phyloP scores from a whole-genome alignment of 2,329 filamentous ascomycete species.

The Elsinoe perseae region DNA sequence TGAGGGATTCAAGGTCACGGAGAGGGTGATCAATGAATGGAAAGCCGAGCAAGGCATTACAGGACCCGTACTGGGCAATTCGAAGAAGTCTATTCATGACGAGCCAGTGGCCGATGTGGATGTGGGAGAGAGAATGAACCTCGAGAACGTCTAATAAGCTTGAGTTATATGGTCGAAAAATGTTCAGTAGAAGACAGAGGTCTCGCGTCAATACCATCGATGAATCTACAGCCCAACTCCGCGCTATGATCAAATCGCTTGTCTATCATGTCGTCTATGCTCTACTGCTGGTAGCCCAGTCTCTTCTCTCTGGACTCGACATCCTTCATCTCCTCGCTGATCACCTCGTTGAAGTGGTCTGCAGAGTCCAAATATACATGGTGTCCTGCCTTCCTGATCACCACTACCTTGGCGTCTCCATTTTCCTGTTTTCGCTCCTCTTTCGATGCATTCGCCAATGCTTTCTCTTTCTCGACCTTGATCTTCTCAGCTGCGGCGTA shows the following conservation, averaged over 20 bases:
- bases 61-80: slow-evolving; percentile 12
- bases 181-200: not conserved
- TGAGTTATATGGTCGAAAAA: not conserved
- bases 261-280: not conserved
- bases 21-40: slow-evolving; percentile 47
- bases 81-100: not conserved
- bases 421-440: not conserved
- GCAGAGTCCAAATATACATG: slow-evolving; percentile 64
- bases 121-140: slow-evolving; percentile 14
- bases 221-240: slow-evolving; percentile 8
- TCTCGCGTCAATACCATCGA: not conserved
- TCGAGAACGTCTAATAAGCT: not conserved
- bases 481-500: slow-evolving; percentile 33
- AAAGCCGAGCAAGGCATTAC: slow-evolving; percentile 30
- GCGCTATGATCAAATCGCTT: slow-evolving; percentile 3
- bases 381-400: slow-evolving; percentile 54
- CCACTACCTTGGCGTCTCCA: slow-evolving; percentile 6
- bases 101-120: not conserved
- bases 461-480: slow-evolving; percentile 1
- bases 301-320: slow-evolving; percentile 39
- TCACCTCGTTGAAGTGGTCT: slow-evolving; percentile 61
- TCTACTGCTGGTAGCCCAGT: slow-evolving; percentile 18
- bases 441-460: not conserved
- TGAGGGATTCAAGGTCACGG: slow-evolving; percentile 47
- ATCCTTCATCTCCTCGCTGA: slow-evolving; percentile 60